Base-by-base conservation (phyloP, 108 stramenopile genomes). In the Pseudonitzschia multiseries region DNA sequence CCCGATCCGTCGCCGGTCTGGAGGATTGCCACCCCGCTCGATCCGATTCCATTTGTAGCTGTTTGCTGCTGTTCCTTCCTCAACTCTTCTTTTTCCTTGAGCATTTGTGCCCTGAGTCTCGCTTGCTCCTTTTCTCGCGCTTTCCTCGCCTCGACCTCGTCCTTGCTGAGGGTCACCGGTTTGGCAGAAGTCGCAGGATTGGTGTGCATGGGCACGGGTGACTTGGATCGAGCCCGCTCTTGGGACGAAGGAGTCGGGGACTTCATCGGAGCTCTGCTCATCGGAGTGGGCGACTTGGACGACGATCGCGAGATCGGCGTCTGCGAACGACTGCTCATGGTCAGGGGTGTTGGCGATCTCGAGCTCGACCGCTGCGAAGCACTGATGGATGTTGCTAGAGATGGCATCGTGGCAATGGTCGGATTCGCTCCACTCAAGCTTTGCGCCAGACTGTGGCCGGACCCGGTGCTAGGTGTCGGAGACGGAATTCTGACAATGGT, bases 21-120 rank as follows among this genome's bases (percentile, higher is more conserved):
- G 22, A 64, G 31, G 14, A 87, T 65, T 14, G 81, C 57, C 22
- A 87, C 83, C 48, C 89, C 86, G 68, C 89, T 90, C 10, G 81
- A 72, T 20, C 89, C 89, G 71, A 90, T 74, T 36, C 86, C 89
- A 20, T 52, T 20, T 40, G 54, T 44, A 13, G 63, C 40, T 12
- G 43, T 28, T 10, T 69, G 69, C 41, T 60, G 57, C 33, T 51
- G 57, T 56, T 65, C 75, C 53, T 71, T 73, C 36, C 69, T 40
- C 9, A 79, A 21, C 56, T 83, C 81, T 76, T 79, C 81, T 70
- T 86, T 85, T 75, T 88, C 85, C 61, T 78, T 77, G 29, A 77
- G 75, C 75, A 88, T 79, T 52, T 81, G 80, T n/a, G 64, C 83
- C 72, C 79, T 82, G 41, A 61, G 42, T 48, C 61, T 53, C 15